Conservation (phyloP, 768 basidiomycete species). For the Macrolepiota fuliginosa region DNA sequence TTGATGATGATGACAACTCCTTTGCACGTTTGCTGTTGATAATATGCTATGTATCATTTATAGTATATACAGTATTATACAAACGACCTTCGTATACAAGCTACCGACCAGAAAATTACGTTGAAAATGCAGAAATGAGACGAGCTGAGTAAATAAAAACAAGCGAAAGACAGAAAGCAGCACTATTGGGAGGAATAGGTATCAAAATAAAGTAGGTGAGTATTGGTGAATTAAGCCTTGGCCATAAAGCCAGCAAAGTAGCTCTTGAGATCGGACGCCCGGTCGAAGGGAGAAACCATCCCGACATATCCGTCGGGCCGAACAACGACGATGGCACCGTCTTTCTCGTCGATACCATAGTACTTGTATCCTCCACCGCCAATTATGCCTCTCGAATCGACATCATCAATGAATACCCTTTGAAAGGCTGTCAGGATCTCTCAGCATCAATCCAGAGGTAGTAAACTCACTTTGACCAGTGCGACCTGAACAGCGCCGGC, state of each 20-base stretch:
- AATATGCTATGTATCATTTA: background rate
- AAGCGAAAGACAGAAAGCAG: background rate
- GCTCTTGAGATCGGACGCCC: conserved; percentile 32
- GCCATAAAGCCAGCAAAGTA: conserved; percentile 51
- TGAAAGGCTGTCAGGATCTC: background rate
- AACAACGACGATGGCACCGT: conserved; percentile 52
- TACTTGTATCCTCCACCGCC: conserved; percentile 56
- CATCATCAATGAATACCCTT: conserved; percentile 63
- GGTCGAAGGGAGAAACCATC: conserved; percentile 47
- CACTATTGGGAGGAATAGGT: background rate
- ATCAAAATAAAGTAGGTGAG: background rate
- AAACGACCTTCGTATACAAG: background rate
- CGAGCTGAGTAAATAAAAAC: background rate
- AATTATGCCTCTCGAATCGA: conserved; percentile 35
- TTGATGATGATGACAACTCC: no score
- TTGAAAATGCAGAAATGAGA: background rate
- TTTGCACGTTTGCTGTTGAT: background rate
- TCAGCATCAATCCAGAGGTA: background rate
- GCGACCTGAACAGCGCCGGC: conserved; percentile 43
- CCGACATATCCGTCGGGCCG: conserved; percentile 70
- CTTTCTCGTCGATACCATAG: conserved; percentile 45
- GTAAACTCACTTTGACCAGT: conserved; percentile 57
- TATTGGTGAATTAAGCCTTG: background rate
- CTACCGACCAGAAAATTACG: background rate
- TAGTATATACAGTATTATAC: background rate